phyloP scores from a whole-genome alignment of 2,329 filamentous ascomycete species.

The Fusarium sp. region DNA sequence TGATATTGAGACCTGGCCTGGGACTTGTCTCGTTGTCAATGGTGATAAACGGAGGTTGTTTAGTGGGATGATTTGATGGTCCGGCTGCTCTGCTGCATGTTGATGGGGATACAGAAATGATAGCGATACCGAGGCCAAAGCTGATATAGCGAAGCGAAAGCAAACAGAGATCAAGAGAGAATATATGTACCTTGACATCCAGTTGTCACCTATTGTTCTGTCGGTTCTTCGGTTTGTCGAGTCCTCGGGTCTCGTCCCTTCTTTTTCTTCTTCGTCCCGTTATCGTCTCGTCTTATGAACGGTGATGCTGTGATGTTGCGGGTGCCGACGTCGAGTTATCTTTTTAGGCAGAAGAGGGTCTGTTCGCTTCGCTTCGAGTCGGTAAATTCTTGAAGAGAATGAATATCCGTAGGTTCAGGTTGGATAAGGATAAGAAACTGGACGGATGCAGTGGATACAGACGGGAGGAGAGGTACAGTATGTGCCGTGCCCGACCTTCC shows the following conservation, averaged over 20 bases:
- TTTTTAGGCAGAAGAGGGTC: constrained; percentile 46
- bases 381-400: constrained; percentile 43
- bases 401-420: constrained; percentile 23
- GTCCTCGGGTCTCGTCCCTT: neutral
- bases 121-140: constrained; percentile 24
- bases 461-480: constrained; percentile 3
- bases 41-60: constrained; percentile 23
- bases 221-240: constrained; percentile 15
- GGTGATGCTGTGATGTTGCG: constrained; percentile 32
- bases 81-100: constrained; percentile 14
- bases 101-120: constrained; percentile 29
- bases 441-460: constrained; percentile 41
- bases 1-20: constrained; percentile 23
- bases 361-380: constrained; percentile 40
- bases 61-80: constrained; percentile 26
- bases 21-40: constrained; percentile 37
- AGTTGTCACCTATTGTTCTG: constrained; percentile 12
- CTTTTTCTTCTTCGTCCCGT: constrained; percentile 1
- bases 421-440: constrained; percentile 38
- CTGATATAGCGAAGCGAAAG: constrained; percentile 1
- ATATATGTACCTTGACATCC: constrained; percentile 26
- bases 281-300: constrained; percentile 11
- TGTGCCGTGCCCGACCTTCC: constrained; percentile 34
- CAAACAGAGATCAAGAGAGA: neutral
- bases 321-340: constrained; percentile 32